Conservation (phyloP, 192 early-diverging fungal genomes). For the Coemansia sp. region DNA sequence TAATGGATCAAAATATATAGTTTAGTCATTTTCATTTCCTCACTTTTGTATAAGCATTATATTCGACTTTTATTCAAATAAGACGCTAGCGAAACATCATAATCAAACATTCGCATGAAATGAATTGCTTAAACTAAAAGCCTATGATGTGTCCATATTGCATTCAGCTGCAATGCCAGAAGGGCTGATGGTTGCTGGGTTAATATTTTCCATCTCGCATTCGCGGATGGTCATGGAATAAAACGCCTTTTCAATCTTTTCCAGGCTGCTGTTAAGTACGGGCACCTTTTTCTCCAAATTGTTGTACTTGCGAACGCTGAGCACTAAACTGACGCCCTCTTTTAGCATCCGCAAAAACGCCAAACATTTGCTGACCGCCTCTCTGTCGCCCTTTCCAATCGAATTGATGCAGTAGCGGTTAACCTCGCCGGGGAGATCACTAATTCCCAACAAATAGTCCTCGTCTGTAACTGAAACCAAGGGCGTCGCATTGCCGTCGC, state of each 20-base stretch:
- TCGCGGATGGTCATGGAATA: constrained; percentile 50
- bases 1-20: too few species aligned
- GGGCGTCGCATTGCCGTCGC: constrained; percentile 1
- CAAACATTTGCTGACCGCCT: constrained; percentile 43
- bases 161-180: background rate
- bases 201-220: constrained; percentile 21
- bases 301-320: constrained; percentile 12
- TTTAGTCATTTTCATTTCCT: too few species aligned
- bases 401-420: constrained; percentile 62
- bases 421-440: constrained; percentile 62
- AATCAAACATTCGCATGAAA: too few species aligned
- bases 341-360: constrained; percentile 48
- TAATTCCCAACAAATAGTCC: constrained; percentile 60
- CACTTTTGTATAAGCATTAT: too few species aligned
- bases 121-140: background rate
- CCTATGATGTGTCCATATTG: background rate
- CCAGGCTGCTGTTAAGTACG: constrained; percentile 49
- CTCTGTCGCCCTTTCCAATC: constrained; percentile 50
- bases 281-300: constrained; percentile 42
- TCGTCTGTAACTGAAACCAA: constrained; percentile 32
- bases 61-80: too few species aligned
- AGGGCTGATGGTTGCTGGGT: background rate
- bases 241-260: constrained; percentile 46
- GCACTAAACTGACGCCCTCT: constrained; percentile 36
- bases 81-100: too few species aligned